Evolutionary conservation across 306 rosid species (phyloP).

Genomic region (Cicer arietinum): DNA sequence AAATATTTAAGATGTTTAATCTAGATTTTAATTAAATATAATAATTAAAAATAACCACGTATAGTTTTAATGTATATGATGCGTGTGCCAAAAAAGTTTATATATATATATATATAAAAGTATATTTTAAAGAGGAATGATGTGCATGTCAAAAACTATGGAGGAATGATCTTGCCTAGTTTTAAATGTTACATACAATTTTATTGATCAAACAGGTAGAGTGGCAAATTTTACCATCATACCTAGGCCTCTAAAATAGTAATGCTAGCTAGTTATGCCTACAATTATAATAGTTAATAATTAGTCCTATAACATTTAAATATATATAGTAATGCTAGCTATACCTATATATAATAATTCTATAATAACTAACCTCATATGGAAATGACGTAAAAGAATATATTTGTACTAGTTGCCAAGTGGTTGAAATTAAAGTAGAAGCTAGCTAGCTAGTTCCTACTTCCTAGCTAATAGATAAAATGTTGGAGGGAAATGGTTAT

Average conservation of each 20-base stretch:
- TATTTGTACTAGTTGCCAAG: neutral
- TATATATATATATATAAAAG: too few species aligned
- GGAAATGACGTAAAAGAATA: neutral
- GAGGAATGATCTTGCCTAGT: neutral
- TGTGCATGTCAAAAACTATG: neutral
- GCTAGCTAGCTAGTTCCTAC: neutral
- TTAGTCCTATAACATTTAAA: neutral
- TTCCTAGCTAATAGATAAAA: neutral
- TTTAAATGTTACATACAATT: neutral
- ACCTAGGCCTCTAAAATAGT: neutral
- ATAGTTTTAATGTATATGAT: too few species aligned
- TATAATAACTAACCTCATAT: neutral
- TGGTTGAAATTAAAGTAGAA: neutral
- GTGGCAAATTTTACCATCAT: slow-evolving; percentile 1
- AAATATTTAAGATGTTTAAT: too few species aligned
- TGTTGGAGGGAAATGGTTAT: neutral
- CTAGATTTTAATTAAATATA: too few species aligned
- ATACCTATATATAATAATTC: slow-evolving; percentile 3
- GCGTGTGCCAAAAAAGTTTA: too few species aligned
- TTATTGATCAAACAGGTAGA: neutral
- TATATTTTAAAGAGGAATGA: neutral
- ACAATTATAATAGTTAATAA: neutral
- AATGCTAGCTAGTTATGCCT: slow-evolving; percentile 1
- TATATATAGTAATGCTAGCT: neutral
- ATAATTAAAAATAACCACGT: too few species aligned